These are phyloP conservation scores for Polygonum maritimum DNA, from an alignment of 148 eudicot species.

Conservation along the genomic window DNA sequence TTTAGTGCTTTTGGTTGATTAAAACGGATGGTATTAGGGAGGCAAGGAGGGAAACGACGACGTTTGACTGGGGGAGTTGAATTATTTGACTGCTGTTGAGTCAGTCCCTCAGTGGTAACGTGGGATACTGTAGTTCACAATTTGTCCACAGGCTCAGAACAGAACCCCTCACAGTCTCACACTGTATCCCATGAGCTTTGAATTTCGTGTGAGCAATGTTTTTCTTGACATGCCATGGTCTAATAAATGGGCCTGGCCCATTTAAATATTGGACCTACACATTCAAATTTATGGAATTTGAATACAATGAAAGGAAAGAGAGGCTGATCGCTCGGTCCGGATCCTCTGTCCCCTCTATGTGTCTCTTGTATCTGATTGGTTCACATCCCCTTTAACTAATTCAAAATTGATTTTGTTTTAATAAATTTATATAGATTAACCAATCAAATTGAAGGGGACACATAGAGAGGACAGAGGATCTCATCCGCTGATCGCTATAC, in stretches of 20 bases:
- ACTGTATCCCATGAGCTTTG: too few relatives aligned
- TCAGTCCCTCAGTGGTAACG: background rate
- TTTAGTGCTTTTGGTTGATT: too few relatives aligned
- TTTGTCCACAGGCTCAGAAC: too few relatives aligned
- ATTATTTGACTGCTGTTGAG: background rate
- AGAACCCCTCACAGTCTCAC: too few relatives aligned
- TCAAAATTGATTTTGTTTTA: too few relatives aligned
- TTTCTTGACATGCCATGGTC: background rate
- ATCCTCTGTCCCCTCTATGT: too few relatives aligned
- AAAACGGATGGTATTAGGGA: background rate
- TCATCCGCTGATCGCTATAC: background rate
- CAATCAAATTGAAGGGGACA: too few relatives aligned
- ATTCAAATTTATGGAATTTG: background rate
- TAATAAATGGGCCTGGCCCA: background rate
- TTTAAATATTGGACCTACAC: background rate
- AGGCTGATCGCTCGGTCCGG: background rate
- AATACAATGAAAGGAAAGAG: background rate
- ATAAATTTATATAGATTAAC: too few relatives aligned
- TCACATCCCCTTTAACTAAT: too few relatives aligned
- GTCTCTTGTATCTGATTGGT: too few relatives aligned
- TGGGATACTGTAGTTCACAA: too few relatives aligned
- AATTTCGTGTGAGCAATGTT: too few relatives aligned
- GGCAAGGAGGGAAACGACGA: slow-evolving; percentile 3
- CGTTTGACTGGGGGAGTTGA: slow-evolving; percentile 4
- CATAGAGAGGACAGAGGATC: background rate